Conservation (phyloP, 2,329 filamentous ascomycete genomes). For the Tolypocladium paradoxum region DNA sequence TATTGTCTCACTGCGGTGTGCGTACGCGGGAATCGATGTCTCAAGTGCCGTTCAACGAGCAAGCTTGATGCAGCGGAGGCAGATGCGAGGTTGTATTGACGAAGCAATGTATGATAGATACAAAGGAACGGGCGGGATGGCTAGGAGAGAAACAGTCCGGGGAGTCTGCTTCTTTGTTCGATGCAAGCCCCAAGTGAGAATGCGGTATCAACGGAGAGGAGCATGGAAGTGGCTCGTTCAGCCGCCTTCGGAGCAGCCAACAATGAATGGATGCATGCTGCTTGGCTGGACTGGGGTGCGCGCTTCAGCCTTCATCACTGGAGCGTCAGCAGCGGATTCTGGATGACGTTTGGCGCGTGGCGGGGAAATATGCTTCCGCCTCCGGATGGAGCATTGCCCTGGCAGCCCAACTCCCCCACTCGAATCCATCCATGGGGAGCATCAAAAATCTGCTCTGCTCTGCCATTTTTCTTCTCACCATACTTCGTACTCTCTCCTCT, state of each 20-base stretch:
- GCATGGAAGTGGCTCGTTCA: neutral
- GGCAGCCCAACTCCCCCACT: neutral
- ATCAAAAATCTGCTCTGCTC: conserved; percentile 17
- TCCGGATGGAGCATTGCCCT: neutral
- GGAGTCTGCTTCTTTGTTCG: neutral
- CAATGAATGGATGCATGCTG: neutral
- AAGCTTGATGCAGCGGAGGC: neutral
- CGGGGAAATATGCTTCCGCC: neutral
- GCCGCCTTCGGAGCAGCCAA: neutral
- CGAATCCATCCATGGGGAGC: conserved; percentile 9
- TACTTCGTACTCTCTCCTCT: conserved; percentile 7
- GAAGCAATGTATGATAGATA: neutral
- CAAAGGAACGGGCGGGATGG: neutral
- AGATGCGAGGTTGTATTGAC: neutral
- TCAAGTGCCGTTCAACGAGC: neutral
- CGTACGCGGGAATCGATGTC: neutral
- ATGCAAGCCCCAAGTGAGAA: neutral
- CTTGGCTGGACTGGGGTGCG: neutral
- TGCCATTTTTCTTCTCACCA: conserved; percentile 10
- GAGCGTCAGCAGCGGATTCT: neutral
- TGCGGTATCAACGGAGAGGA: neutral
- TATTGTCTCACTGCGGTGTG: neutral
- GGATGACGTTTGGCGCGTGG: neutral
- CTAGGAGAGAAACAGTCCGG: neutral
- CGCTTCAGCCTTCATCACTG: neutral